Conservation (phyloP, 1,284 basidiomycete species). For the Gomphus sp. region DNA sequence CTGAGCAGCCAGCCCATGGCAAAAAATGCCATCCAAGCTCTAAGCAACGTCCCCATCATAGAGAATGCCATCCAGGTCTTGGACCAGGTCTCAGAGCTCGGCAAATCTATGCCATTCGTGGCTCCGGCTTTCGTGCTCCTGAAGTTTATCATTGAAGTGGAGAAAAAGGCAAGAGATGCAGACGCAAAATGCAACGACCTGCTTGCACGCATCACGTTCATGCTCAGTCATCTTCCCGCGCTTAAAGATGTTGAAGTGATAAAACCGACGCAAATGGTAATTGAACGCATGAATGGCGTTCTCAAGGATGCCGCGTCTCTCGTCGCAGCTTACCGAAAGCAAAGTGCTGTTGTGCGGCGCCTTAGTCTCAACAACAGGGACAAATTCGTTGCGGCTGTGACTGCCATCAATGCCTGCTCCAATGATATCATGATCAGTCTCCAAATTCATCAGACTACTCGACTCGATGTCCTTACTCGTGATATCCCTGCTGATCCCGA, state of each 20-base stretch:
- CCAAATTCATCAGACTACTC: constrained; percentile 28
- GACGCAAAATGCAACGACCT: constrained; percentile 29
- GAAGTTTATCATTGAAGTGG: constrained; percentile 29
- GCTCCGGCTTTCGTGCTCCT: constrained; percentile 29
- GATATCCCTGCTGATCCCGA: constrained; percentile 26
- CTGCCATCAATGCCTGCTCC: constrained; percentile 23
- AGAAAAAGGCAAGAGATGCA: constrained; percentile 26
- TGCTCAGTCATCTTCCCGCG: constrained; percentile 27
- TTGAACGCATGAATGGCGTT: constrained; percentile 14
- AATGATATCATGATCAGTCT: constrained; percentile 29
- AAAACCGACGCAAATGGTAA: constrained; percentile 21
- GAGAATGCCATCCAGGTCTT: constrained; percentile 23
- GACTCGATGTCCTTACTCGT: constrained; percentile 26
- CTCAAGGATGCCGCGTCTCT: constrained; percentile 5
- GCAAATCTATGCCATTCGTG: constrained; percentile 26
- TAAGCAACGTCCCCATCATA: constrained; percentile 13
- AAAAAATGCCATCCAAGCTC: background rate
- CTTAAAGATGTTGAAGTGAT: constrained; percentile 24
- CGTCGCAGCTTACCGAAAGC: constrained; percentile 5
- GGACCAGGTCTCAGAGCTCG: constrained; percentile 24
- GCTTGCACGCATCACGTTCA: constrained; percentile 30
- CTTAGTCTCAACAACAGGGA: constrained; percentile 27
- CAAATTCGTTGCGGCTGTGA: constrained; percentile 18
- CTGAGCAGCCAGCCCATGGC: background rate
- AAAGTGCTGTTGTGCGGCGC: constrained; percentile 18